Evolutionary conservation across 164 flowering plant species (phyloP), one percentile per base, ranked within the genome.

Genomic region (Sedum album): DNA sequence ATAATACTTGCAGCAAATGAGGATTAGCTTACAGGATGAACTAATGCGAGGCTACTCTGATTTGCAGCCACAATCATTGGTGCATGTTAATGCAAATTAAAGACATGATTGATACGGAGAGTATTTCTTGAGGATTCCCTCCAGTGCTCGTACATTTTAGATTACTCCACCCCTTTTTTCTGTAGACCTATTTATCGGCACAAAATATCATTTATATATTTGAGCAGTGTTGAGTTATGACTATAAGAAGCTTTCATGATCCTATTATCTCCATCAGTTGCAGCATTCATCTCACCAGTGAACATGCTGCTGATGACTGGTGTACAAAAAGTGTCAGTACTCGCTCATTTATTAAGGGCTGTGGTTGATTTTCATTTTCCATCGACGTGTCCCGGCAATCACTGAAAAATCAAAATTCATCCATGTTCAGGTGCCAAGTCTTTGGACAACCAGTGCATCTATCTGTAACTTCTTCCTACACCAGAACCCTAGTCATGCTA

Each of bases 11-110:
- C 33, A 28, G 13, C 62, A 57, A 51, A 57, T 26, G 18, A 57
- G 4, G 14, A 20, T 6, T 6, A 7, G 25, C 10, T 7, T 49
- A 20, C 23, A 2, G n/a, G 57, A 49, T n/a, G 6, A 5, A 1
- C 25, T 49, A 49, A 49, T n/a, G 25, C 13, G 57, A 2, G 48
- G 3, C 25, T 49, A 21, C n/a, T 23, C 33, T 57, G 26, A 30
- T 26, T 57, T 57, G 62, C 62, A 57, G 62, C 33, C 62, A 18
- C 33, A 28, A 10, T 15, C 62, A 20, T 57, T 57, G 62, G 62
- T 57, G 62, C n/a, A 13, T 20, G 23, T 57, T 11, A 57, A 57
- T 57, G 33, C 62, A 57, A 57, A 57, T 55, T 55, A 55, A 26
- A 55, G 61, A 26, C 0, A n/a, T 51, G 13, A 1, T 23, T 55